These are phyloP conservation scores for Coemansia sp. DNA, from an alignment of 192 early-diverging fungal genomes.

Conservation along the genomic window DNA sequence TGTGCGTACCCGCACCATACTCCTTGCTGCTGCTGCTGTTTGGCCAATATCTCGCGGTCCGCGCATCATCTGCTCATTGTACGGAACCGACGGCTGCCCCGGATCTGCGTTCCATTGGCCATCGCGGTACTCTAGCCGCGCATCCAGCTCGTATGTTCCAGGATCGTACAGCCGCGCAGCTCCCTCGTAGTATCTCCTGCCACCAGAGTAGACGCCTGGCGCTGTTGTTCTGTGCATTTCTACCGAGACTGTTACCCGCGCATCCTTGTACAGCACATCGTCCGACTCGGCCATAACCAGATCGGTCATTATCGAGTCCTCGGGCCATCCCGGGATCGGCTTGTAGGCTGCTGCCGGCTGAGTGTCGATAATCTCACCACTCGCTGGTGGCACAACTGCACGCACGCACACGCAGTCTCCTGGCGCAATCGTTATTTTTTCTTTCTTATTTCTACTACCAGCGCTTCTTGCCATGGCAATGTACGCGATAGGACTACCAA, in stretches of 20 bases:
- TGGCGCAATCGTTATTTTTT: constrained; percentile 11
- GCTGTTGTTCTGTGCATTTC: not conserved
- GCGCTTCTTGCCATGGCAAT: not conserved
- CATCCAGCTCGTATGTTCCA: constrained; percentile 30
- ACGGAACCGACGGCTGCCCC: constrained; percentile 5
- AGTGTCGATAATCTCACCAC: not conserved
- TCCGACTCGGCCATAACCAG: constrained; percentile 19
- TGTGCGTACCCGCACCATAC: constrained; percentile 5
- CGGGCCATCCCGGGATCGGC: constrained; percentile 29
- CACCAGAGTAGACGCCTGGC: too few relatives aligned
- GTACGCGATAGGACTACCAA: constrained; percentile 10
- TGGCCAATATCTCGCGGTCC: not conserved
- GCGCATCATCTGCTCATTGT: constrained; percentile 13
- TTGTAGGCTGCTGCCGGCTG: not conserved
- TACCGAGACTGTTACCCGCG: constrained; percentile 28
- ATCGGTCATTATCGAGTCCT: constrained; percentile 35
- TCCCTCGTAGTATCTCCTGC: constrained; percentile 20
- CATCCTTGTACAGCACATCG: constrained; percentile 20
- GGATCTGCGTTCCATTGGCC: constrained; percentile 39
- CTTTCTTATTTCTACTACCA: not conserved
- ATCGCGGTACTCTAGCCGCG: constrained; percentile 26
- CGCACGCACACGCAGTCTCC: constrained; percentile 31
- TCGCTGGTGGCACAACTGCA: constrained; percentile 15
- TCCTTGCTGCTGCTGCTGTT: not conserved
- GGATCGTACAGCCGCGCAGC: constrained; percentile 34